These are phyloP conservation scores for Collariella sp. DNA, from an alignment of 495 filamentous ascomycete genomes.

Conservation along the genomic window DNA sequence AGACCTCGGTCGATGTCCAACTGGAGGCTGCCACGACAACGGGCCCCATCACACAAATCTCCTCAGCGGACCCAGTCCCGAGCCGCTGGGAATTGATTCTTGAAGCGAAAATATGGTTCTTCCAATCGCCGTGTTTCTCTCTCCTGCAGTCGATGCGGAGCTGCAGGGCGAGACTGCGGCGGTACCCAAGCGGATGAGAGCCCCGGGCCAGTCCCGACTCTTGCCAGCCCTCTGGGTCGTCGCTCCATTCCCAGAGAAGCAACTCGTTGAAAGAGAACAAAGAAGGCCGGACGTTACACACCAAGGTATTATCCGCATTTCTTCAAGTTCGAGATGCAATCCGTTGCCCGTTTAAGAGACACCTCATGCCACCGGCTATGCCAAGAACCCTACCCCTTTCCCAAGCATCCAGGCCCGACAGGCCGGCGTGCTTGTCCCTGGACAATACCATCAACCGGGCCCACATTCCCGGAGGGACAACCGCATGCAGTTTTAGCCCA, in stretches of 20 bases:
- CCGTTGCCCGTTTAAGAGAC: background rate
- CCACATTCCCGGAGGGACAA: background rate
- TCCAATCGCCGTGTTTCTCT: background rate
- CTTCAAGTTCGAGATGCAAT: no score
- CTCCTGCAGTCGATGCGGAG: background rate
- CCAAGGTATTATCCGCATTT: no score
- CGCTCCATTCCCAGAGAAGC: no score
- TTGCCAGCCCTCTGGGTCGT: no score
- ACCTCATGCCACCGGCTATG: background rate
- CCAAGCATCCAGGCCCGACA: background rate
- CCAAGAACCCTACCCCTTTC: background rate
- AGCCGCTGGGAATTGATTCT: background rate
- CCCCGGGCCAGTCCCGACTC: background rate
- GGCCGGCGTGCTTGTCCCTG: background rate
- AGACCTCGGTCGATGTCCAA: background rate
- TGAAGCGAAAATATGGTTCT: background rate
- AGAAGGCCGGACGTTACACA: no score
- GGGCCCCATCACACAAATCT: background rate
- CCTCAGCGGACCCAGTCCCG: background rate
- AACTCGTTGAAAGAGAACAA: no score
- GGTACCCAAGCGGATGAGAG: conserved; percentile 4
- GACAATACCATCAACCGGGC: background rate
- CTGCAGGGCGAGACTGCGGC: background rate
- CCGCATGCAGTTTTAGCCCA: background rate
- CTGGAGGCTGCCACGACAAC: conserved; percentile 5